phyloP scores from a whole-genome alignment of 2,329 filamentous ascomycete genomes.

The Bisporella sp. region DNA sequence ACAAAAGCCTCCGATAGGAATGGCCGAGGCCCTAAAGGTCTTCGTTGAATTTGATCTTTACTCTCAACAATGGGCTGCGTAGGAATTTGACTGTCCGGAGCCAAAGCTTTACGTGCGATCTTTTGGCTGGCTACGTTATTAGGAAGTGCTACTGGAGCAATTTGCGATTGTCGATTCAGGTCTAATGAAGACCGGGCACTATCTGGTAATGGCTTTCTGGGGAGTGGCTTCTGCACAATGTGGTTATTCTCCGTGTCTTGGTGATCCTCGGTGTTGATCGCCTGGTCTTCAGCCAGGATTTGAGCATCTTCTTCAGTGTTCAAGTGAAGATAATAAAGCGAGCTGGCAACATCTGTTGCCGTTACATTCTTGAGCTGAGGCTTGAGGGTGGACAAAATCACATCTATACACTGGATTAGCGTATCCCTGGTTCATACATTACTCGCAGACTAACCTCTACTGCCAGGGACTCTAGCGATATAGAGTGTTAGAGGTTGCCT shows the following conservation, averaged over 20 bases:
- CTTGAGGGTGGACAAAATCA: conserved; percentile 72
- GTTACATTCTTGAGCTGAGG: conserved; percentile 86
- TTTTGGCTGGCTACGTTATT: neutral
- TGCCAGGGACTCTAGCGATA: conserved; percentile 88
- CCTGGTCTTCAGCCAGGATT: conserved; percentile 27
- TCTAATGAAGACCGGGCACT: conserved; percentile 20
- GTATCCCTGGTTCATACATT: neutral
- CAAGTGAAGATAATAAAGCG: conserved; percentile 86
- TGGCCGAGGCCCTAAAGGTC: conserved; percentile 15
- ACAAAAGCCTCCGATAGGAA: conserved; percentile 7
- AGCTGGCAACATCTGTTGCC: conserved; percentile 76
- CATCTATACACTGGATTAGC: conserved; percentile 10
- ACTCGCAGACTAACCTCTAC: conserved; percentile 54
- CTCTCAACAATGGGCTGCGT: conserved; percentile 5
- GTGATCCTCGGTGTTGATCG: neutral
- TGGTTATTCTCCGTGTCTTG: conserved; percentile 1
- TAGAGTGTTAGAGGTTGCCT: conserved; percentile 76
- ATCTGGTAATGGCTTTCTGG: conserved; percentile 25
- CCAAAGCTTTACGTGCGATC: neutral
- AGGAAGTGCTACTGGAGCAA: neutral
- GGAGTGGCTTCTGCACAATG: conserved; percentile 15
- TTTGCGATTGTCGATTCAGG: conserved; percentile 3
- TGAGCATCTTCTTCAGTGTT: conserved; percentile 52
- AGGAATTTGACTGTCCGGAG: neutral
- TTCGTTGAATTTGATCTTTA: conserved; percentile 3